Conservation (phyloP, 768 basidiomycete species). For the Lactarius vividus region DNA sequence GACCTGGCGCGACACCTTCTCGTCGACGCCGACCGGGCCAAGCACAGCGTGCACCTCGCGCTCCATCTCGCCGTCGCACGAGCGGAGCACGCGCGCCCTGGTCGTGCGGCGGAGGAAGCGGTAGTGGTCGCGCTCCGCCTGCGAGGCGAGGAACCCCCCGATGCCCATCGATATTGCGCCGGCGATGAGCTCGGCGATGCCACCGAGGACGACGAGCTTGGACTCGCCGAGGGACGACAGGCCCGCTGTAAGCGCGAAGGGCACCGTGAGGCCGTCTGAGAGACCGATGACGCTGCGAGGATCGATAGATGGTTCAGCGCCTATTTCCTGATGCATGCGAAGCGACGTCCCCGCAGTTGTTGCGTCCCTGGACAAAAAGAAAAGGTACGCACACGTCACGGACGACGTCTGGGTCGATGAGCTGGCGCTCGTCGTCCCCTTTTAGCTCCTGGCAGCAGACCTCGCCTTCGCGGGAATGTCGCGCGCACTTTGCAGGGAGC, state of each 20-base stretch:
- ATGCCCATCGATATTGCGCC: slow-evolving; percentile 99
- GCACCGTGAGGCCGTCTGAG: slow-evolving; percentile 69
- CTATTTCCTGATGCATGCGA: slow-evolving; percentile 5
- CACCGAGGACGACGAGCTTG: slow-evolving; percentile 89
- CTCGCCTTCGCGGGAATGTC: slow-evolving; percentile 46
- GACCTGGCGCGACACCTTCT: slow-evolving; percentile 72
- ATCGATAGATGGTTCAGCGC: neutral
- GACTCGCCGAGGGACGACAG: slow-evolving; percentile 87
- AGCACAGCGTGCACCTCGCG: slow-evolving; percentile 88
- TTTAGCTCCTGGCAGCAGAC: slow-evolving; percentile 89
- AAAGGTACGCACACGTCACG: slow-evolving; percentile 71
- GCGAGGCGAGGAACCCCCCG: slow-evolving; percentile 96
- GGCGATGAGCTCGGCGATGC: slow-evolving; percentile 92
- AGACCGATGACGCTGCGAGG: slow-evolving; percentile 37
- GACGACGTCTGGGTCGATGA: slow-evolving; percentile 84
- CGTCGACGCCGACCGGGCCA: slow-evolving; percentile 86
- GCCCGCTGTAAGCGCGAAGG: slow-evolving; percentile 88
- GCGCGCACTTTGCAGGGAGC: slow-evolving; percentile 55
- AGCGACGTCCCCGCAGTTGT: slow-evolving; percentile 10
- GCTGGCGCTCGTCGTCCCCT: slow-evolving; percentile 71
- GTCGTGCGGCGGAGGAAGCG: slow-evolving; percentile 76
- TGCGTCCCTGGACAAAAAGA: neutral
- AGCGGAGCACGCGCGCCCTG: slow-evolving; percentile 77
- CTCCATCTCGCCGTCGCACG: slow-evolving; percentile 94
- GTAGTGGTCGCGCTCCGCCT: slow-evolving; percentile 95